These are phyloP conservation scores for Calocybe gangraenosa DNA, from an alignment of 768 basidiomycete genomes.

Conservation along the genomic window DNA sequence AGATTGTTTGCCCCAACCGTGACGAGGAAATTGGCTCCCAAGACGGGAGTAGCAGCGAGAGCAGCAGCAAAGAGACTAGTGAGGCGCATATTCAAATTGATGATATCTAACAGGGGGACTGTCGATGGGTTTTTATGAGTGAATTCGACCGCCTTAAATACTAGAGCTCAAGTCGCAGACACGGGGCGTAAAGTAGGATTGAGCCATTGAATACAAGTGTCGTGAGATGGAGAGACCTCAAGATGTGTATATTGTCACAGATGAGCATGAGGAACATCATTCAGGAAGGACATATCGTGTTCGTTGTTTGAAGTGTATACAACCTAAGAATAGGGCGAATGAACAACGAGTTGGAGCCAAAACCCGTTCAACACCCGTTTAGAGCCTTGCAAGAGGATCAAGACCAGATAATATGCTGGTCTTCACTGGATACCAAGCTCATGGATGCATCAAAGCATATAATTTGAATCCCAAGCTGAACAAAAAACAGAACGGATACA, in stretches of 20 bases:
- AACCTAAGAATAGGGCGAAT: background rate
- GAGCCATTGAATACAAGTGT: background rate
- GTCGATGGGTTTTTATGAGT: background rate
- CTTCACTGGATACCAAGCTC: slow-evolving; percentile 2
- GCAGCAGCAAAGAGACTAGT: background rate
- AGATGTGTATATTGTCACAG: background rate
- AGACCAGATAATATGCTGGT: background rate
- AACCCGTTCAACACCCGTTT: background rate
- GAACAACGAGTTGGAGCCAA: background rate
- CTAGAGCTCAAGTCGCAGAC: background rate
- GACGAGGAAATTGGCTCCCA: background rate
- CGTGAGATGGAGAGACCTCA: background rate
- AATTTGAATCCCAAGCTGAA: too few relatives aligned
- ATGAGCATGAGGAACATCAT: background rate
- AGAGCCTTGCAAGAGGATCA: background rate
- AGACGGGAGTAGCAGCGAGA: background rate
- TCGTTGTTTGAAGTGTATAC: background rate
- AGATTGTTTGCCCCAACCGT: background rate
- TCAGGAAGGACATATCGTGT: background rate
- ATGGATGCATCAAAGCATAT: background rate
- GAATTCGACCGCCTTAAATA: background rate
- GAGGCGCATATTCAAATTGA: background rate
- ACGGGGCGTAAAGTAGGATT: background rate
- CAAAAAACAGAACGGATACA: background rate
- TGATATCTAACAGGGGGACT: background rate